These are phyloP conservation scores for Polyporus tsugae DNA, from an alignment of 1,284 basidiomycete species.

Conservation along the genomic window DNA sequence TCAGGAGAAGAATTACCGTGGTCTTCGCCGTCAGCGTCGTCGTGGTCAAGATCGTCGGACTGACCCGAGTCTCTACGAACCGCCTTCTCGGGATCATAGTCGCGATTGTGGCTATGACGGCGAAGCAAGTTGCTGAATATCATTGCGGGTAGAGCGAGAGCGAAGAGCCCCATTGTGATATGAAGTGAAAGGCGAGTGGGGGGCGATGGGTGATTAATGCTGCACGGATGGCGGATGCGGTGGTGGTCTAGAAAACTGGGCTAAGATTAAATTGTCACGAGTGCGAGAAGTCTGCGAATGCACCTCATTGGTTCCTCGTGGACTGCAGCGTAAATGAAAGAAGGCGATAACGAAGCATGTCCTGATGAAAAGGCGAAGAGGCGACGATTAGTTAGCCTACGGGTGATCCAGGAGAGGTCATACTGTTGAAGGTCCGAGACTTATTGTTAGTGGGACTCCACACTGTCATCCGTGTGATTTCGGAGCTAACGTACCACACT, in stretches of 20 bases:
- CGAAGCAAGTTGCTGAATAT: conserved; percentile 2
- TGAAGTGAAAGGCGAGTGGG: not conserved
- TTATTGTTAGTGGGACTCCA: not conserved
- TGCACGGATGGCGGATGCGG: not conserved
- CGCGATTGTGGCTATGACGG: not conserved
- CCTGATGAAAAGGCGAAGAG: not conserved
- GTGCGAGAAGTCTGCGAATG: not conserved
- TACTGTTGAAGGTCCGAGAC: conserved; percentile 1
- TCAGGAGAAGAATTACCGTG: conserved; percentile 10
- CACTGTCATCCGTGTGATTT: not conserved
- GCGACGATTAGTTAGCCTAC: not conserved
- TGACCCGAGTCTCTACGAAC: not conserved
- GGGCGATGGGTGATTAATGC: not conserved
- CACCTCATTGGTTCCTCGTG: conserved; percentile 21
- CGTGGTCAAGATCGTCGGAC: conserved; percentile 9
- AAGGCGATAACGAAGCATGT: not conserved
- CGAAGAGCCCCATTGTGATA: conserved; percentile 14
- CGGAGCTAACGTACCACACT: not conserved
- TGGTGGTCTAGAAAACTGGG: not conserved
- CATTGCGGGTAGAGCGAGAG: conserved; percentile 9
- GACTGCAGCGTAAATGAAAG: not conserved
- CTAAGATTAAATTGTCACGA: not conserved
- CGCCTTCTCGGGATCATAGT: conserved; percentile 19
- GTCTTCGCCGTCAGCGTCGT: conserved; percentile 16
- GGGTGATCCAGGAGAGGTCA: not conserved